Conservation (phyloP, 176 grass and related monocot species). For the Triticum dicoccoides region DNA sequence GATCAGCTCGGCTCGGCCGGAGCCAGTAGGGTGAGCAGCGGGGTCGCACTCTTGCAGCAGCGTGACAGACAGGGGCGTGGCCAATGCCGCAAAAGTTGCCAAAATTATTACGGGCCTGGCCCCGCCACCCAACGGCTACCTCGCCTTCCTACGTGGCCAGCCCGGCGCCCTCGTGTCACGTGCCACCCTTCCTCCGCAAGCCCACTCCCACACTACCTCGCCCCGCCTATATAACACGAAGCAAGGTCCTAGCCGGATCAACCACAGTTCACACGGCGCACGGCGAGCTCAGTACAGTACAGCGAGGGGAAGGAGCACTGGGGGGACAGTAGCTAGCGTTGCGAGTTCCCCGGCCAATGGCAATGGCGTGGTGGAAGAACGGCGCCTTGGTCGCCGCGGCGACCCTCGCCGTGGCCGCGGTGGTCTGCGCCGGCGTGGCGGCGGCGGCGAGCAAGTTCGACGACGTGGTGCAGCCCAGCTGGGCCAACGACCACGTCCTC, state of each 20-base stretch:
- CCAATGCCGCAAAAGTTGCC: constrained; percentile 20
- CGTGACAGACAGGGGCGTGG: not conserved
- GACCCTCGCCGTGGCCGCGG: not conserved
- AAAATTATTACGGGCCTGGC: not conserved
- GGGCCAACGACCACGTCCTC: constrained; percentile 93
- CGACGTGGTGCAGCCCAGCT: constrained; percentile 85
- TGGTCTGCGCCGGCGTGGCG: not conserved
- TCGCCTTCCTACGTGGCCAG: constrained; percentile 12
- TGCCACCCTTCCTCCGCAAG: constrained; percentile 24
- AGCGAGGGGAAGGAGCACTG: not conserved
- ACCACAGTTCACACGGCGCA: not conserved
- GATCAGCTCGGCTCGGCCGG: not conserved
- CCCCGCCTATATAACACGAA: constrained; percentile 15
- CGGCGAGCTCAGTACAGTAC: not conserved
- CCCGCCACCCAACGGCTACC: constrained; percentile 33
- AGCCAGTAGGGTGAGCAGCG: not conserved
- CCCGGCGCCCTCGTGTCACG: constrained; percentile 13
- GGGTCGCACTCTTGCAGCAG: not conserved
- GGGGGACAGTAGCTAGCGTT: not conserved
- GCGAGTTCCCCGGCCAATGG: no score
- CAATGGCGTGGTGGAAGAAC: not conserved
- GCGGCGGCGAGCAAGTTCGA: constrained; percentile 52
- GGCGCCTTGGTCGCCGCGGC: not conserved
- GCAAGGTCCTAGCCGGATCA: accelerated
- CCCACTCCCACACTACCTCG: accelerated